Conservation (phyloP, 176 grass and related monocot species). For the Eragrostis nindensis region DNA sequence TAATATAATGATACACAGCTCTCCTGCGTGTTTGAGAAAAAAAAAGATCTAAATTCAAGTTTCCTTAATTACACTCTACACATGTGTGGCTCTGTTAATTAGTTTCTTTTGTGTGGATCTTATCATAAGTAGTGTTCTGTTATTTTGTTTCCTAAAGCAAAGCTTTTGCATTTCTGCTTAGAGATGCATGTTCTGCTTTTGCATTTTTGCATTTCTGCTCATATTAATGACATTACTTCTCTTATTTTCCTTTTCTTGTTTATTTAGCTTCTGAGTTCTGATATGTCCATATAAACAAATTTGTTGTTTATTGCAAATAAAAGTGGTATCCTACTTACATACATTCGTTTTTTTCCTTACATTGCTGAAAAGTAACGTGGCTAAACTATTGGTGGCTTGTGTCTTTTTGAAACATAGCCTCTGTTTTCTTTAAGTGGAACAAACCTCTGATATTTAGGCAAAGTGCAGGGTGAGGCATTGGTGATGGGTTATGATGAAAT, state of each 20-base stretch:
- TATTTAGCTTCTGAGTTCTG: constrained; percentile 6
- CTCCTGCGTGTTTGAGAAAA: no score
- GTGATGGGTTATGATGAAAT: constrained; percentile 99
- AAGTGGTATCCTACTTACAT: constrained; percentile 5
- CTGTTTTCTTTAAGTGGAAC: background rate
- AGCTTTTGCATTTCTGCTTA: constrained; percentile 21
- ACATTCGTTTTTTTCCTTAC: background rate
- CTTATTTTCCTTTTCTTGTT: background rate
- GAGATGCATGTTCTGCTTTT: constrained; percentile 7
- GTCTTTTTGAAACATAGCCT: constrained; percentile 20
- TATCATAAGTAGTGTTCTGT: background rate
- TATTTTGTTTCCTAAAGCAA: constrained; percentile 20
- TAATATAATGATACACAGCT: no score
- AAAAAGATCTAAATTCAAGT: background rate
- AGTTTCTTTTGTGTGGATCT: background rate
- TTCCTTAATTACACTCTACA: background rate
- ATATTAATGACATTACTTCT: background rate
- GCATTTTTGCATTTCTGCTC: background rate
- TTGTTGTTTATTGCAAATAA: background rate
- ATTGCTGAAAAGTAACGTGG: background rate
- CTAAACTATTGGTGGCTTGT: constrained; percentile 6
- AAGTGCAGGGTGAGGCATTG: constrained; percentile 91
- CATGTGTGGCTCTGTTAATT: background rate
- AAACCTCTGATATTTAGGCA: constrained; percentile 31
- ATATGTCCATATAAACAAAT: background rate